These are phyloP conservation scores for Boletus eberwhitei DNA, from an alignment of 768 basidiomycete genomes.

Conservation along the genomic window DNA sequence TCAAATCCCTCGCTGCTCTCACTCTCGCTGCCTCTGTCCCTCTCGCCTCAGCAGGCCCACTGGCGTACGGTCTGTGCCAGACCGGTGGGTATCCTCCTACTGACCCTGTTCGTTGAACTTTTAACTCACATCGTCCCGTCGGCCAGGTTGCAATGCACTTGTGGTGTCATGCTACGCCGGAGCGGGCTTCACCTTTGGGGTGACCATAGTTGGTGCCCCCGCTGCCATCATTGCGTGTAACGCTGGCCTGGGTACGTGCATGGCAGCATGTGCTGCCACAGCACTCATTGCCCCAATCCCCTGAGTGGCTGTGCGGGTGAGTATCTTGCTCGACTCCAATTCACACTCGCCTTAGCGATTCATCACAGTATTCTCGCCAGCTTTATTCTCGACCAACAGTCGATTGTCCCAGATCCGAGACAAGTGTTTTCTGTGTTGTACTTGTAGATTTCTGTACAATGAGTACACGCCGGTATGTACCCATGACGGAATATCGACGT, in stretches of 20 bases:
- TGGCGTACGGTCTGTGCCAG: slow-evolving; percentile 24
- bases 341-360: background rate
- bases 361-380: background rate
- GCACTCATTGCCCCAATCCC: slow-evolving; percentile 24
- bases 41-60: slow-evolving; percentile 10
- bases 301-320: slow-evolving; percentile 5
- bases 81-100: slow-evolving; percentile 11
- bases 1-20: slow-evolving; percentile 19
- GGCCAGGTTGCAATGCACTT: slow-evolving; percentile 24
- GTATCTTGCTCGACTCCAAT: background rate
- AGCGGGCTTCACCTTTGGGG: slow-evolving; percentile 25
- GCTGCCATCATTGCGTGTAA: slow-evolving; percentile 25
- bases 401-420: slow-evolving; percentile 3
- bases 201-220: slow-evolving; percentile 17
- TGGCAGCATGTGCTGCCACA: slow-evolving; percentile 20
- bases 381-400: background rate
- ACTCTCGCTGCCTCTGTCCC: slow-evolving; percentile 16
- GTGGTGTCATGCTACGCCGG: slow-evolving; percentile 21
- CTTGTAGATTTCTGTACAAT: background rate
- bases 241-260: slow-evolving; percentile 21
- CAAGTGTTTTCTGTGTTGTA: background rate
- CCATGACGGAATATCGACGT: background rate
- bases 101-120: background rate
- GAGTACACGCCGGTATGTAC: background rate
- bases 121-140: background rate